Evolutionary conservation across 1,139 yeast genomes (phyloP), one percentile per base, ranked within the genome.

Genomic region (Hansenula lynferdii): DNA sequence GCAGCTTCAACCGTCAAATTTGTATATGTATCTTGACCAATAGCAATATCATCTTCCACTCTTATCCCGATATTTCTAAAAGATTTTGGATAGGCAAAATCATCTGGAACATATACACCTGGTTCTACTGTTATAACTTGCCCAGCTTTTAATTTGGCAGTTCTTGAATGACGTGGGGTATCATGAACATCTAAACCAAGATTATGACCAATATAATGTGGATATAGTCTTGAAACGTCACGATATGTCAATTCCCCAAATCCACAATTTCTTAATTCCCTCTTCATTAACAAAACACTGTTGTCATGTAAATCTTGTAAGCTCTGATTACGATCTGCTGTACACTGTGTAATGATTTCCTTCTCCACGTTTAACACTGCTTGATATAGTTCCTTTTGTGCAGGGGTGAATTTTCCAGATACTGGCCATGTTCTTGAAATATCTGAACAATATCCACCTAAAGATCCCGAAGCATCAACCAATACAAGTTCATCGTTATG

Each of bases 371-470:
- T 78, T 40, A 94, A 65, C 8, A 92, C 96, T 2, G 92, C 95
- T 51, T 85, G 84, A 57, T 94, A 94, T 25, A 94, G 64, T 46
- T 92, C 98, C 34, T 70, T 72, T 61, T 94, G 98, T 1, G 96
- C 79, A 5, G 67, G 76, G 1, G 84, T 62, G 58, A 92, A 94
- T 37, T 76, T 77, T 1, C 77, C 74, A 26, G 75, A 72, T 38
- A 82, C 84, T 10, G 99, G 98, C 97, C 98, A 94, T 0, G 97
- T 84, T 47, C 98, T 71, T 2, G 97, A 89, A 34, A 94, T 92
- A 60, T 94, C 99, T 1, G 97, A 82, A 56, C 96, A 83, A 61
- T 94, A 94, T 0, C 97, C 97, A 22, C 97, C 98, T 31, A 83
- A 63, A 42, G 86, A 75, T 6, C 97, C 99, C 1, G 96, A 95